Base-by-base conservation (phyloP, 2,329 filamentous ascomycete species). In the Aureobasidium melanogenum region DNA sequence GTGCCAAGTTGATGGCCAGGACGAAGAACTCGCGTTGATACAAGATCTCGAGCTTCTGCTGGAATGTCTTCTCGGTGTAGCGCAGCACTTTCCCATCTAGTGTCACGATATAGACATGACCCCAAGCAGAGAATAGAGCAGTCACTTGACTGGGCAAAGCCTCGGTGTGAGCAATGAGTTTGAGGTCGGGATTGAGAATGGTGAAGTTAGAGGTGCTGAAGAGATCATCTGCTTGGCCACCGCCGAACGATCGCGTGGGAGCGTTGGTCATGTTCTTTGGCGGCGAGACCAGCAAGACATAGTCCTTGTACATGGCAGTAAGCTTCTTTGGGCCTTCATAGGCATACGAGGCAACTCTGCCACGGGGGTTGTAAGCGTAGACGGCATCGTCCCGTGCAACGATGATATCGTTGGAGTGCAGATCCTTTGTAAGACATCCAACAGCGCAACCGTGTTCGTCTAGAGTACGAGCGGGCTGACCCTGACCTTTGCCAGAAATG, bases 301-400 rank as follows among this genome's bases (percentile, higher is more conserved):
- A 97, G 68, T 96, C 89, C 61, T 87, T 85, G 74, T 88, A 94
- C 15, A 89, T 84, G 47, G 84, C 81, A 38, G 97, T 84, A 60
- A 90, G 80, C 67, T 87, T 92, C 76, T 99, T 99, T 7, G 88
- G 86, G 5, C 90, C 88, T 71, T 99, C 93, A 70, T 95, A 97
- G 0, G 91, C 91, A 73, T 89, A 92, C 43, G 91, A 93, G 0
- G 91, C 88, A 0, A 91, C 91, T 63, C 92, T 84, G 0, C 93
- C 93, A 62, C 94, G 88, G 0, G 88, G 77, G 0, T 88, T 89
- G 74, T 97, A 99, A 63, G 90, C 92, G 75, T 97, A 97, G 59
- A 99, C 88, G 8, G 93, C 94, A 81, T 99, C 95, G 67, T 97
- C 91, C 63, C 94, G 82, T 0, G 88, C 94, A n/a, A 99, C 88